Evolutionary conservation across 106 monocot species (phyloP), one percentile per base, ranked within the genome.

Genomic region (Dendrobium huoshanense): DNA sequence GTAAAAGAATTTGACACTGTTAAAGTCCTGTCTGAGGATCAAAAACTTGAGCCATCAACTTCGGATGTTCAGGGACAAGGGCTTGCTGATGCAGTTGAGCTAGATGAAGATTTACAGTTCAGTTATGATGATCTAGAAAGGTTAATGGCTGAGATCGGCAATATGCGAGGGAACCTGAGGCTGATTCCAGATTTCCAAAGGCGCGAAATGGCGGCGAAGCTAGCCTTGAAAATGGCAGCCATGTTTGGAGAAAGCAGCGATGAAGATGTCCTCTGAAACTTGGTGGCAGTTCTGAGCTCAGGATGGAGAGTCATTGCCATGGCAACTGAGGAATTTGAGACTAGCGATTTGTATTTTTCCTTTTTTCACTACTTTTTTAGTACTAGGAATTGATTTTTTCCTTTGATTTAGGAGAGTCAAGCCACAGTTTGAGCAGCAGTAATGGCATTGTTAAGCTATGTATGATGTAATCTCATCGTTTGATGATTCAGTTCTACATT

Each of bases 101-200:
- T 45, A 3, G 77, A 78, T 47, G 79, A 79, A 42, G 91, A 88
- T 25, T 83, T 41, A 20, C 81, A 82, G 17, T 82, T 84, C 54
- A 88, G 85, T 8, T 81, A 84, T 25, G 95, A 95, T 43, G 93
- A 90, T 85, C 72, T 99, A 22, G 91, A 99, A 81, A 86, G 81
- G 55, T 44, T 99, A 77, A 93, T 93, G 99, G 88, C 79, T 27
- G 99, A 95, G 77, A 95, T 99, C 11, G 90, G 90, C 1, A 93
- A 87, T 68, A 84, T 95, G 85, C 89, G 95, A 10, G 87, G 78
- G 42, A 99, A 84, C 80, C 74, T 93, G 80, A 90, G 99, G 81
- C 80, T 99, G 58, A 95, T 99, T 95, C 99, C 99, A 5, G 99
- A 99, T 85, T 91, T 90, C 81, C 95, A 93, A 75, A 90, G 99